Conservation (phyloP, 2,329 filamentous ascomycete species). For the Aspergillus pseudonomiae region DNA sequence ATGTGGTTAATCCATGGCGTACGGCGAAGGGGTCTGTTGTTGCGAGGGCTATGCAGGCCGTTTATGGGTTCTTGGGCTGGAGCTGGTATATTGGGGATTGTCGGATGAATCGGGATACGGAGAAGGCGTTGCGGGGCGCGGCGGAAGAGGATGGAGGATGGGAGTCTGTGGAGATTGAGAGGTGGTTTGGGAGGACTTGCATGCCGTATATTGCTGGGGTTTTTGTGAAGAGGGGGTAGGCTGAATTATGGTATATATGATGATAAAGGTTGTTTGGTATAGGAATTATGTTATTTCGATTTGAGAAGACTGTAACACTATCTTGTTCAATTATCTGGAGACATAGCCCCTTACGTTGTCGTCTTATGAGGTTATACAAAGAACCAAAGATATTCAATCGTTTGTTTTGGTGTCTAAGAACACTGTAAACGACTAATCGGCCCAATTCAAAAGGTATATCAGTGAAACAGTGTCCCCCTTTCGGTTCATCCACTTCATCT, state of each 20-base stretch:
- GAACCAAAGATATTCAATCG: no score
- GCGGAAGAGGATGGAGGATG: slow-evolving; percentile 50
- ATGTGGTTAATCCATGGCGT: slow-evolving; percentile 57
- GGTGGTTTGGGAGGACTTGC: slow-evolving; percentile 39
- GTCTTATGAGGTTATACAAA: no score
- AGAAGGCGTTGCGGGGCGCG: slow-evolving; percentile 44
- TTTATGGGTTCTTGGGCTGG: slow-evolving; percentile 54
- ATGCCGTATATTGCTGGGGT: slow-evolving; percentile 47
- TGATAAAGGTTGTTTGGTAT: background rate
- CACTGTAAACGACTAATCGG: no score
- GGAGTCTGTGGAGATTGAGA: slow-evolving; percentile 53
- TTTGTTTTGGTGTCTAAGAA: no score
- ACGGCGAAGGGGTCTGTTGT: slow-evolving; percentile 49
- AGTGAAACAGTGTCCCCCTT: no score
- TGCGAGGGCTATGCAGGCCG: slow-evolving; percentile 50
- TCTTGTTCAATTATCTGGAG: background rate
- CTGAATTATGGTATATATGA: background rate
- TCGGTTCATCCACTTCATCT: no score
- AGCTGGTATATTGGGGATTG: slow-evolving; percentile 57
- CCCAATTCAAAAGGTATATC: no score
- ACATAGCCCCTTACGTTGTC: no score
- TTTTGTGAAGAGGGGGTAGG: slow-evolving; percentile 40
- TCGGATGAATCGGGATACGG: slow-evolving; percentile 54
- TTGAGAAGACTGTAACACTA: background rate
- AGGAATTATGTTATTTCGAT: background rate